Percentiles rank a stretch among this genome's conserved stretches.
phyloP scores from a whole-genome alignment of 2,329 filamentous ascomycete genomes.

The Apiospora kogelbergensis region DNA sequence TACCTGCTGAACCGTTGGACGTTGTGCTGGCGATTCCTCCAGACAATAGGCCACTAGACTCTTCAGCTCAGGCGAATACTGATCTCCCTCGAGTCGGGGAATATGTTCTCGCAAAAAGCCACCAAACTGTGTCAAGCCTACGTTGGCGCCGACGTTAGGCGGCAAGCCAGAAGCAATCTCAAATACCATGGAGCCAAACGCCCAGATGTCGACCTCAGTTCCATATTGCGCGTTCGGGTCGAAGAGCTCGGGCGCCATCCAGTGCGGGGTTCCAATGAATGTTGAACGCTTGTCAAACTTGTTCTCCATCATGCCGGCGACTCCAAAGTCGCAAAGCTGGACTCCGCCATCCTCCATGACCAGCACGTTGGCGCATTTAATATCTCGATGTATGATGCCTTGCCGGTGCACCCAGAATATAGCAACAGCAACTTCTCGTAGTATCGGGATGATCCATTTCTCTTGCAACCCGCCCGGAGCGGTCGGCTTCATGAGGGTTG shows the following conservation, averaged over 20 bases:
- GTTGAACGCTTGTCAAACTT: conserved; percentile 77
- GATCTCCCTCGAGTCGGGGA: conserved; percentile 69
- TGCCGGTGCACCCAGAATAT: conserved; percentile 67
- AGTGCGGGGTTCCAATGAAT: conserved; percentile 79
- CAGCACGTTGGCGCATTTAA: conserved; percentile 78
- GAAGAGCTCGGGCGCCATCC: conserved; percentile 83
- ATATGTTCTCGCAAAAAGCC: conserved; percentile 59
- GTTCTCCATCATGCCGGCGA: conserved; percentile 74
- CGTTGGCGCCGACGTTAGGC: conserved; percentile 62
- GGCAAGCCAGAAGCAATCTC: conserved; percentile 79
- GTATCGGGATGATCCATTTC: conserved; percentile 68
- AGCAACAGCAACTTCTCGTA: conserved; percentile 66
- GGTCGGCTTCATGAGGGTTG: conserved; percentile 69
- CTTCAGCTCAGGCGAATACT: conserved; percentile 68
- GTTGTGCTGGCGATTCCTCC: conserved; percentile 64
- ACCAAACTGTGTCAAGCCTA: conserved; percentile 52
- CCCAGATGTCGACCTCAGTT: conserved; percentile 80
- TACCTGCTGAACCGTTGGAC: conserved; percentile 69
- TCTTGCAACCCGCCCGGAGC: conserved; percentile 65
- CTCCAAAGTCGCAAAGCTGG: conserved; percentile 83
- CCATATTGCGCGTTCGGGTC: conserved; percentile 65
- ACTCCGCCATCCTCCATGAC: conserved; percentile 75
- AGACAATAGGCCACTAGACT: conserved; percentile 74
- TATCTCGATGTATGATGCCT: conserved; percentile 70
- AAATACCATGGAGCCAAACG: conserved; percentile 77